Evolutionary conservation across 768 basidiomycete genomes (phyloP).

Genomic region (Collybiopsis confluens): DNA sequence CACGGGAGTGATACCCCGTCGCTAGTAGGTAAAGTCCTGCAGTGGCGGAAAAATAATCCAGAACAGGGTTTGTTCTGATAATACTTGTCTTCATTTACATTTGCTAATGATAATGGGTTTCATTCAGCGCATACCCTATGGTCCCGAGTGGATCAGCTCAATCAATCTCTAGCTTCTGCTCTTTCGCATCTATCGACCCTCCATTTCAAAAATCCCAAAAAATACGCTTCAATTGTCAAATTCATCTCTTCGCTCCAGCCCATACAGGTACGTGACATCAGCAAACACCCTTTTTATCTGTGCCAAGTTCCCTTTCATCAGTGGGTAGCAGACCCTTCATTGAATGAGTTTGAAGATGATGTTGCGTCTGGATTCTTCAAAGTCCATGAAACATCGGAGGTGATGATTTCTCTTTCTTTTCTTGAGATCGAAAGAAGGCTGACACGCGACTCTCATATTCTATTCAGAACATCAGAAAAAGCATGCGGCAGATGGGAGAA

Average conservation of each 20-base stretch:
- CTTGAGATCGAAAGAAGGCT: background rate
- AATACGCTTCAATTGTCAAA: constrained; percentile 55
- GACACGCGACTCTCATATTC: background rate
- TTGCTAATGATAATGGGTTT: background rate
- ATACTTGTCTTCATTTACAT: background rate
- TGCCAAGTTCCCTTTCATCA: constrained; percentile 16
- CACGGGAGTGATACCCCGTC: constrained; percentile 96
- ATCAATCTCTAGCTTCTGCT: constrained; percentile 52
- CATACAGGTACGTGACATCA: constrained; percentile 37
- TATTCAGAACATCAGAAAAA: constrained; percentile 66
- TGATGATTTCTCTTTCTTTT: constrained; percentile 18
- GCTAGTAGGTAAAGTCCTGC: constrained; percentile 85
- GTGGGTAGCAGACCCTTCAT: constrained; percentile 60
- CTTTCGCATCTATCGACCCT: constrained; percentile 49
- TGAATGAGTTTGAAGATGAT: constrained; percentile 36
- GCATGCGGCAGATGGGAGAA: constrained; percentile 84
- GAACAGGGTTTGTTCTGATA: constrained; percentile 40
- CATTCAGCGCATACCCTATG: constrained; percentile 62
- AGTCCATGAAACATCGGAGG: constrained; percentile 57
- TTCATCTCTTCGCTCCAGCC: constrained; percentile 58
- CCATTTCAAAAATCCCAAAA: constrained; percentile 39
- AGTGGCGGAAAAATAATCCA: constrained; percentile 73
- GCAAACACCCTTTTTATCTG: background rate
- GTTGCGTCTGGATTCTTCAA: constrained; percentile 55
- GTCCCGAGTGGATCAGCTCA: constrained; percentile 58